These are phyloP conservation scores for Cercospora sojina DNA, from an alignment of 2,329 filamentous ascomycete genomes.

Conservation along the genomic window DNA sequence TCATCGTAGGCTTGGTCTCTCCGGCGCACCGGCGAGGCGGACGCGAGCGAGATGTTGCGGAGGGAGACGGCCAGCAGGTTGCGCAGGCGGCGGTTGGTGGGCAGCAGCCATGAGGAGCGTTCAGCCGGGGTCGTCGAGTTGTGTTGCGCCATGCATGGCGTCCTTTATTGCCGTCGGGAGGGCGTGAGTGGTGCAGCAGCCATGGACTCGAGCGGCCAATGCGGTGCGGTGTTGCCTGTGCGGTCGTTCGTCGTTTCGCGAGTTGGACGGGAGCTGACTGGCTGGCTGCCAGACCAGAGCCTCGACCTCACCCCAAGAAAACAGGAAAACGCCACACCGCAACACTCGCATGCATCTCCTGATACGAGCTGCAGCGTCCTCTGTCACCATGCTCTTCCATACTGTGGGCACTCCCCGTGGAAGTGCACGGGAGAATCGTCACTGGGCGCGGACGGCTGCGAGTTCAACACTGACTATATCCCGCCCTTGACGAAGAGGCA, in stretches of 20 bases:
- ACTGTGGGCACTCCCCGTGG: neutral
- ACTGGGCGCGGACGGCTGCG: neutral
- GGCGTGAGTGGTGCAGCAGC: neutral
- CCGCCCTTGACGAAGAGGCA: neutral
- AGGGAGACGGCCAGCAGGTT: slow-evolving; percentile 85
- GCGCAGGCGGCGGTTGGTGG: slow-evolving; percentile 81
- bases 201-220: neutral
- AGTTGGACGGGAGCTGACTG: neutral
- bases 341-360: neutral
- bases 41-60: slow-evolving; percentile 74
- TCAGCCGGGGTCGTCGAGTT: slow-evolving; percentile 40
- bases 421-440: neutral
- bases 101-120: slow-evolving; percentile 53
- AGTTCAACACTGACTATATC: neutral
- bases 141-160: slow-evolving; percentile 30
- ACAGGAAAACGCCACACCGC: neutral
- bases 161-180: neutral
- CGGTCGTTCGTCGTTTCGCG: neutral
- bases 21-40: slow-evolving; percentile 45
- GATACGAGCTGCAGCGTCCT: neutral
- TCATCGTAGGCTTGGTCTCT: slow-evolving; percentile 70
- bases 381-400: neutral
- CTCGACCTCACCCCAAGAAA: neutral
- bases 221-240: neutral
- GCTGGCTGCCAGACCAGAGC: neutral